A percentile compares a stretch with the other conserved stretches of the same genome.
phyloP scores from a whole-genome alignment of 1,284 basidiomycete genomes.

The Pseudozyma sp. region DNA sequence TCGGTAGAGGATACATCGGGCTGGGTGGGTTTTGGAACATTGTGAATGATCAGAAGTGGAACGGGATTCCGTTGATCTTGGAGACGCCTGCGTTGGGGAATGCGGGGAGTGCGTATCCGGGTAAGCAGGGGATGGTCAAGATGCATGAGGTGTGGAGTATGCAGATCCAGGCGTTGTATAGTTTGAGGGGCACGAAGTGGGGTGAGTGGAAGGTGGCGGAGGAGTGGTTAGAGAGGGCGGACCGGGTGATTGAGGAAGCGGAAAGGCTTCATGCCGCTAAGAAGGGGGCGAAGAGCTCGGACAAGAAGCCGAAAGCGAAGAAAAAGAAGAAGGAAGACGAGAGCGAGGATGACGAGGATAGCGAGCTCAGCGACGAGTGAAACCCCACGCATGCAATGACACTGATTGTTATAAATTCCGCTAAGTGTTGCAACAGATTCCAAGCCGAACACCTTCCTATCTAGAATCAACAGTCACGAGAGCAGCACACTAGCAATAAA shows the following conservation, averaged over 20 bases:
- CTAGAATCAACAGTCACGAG: background rate
- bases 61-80: constrained; percentile 80
- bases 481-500: background rate
- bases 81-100: constrained; percentile 75
- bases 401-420: too few relatives aligned
- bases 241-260: constrained; percentile 16
- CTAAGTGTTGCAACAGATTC: too few relatives aligned
- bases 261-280: constrained; percentile 13
- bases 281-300: background rate
- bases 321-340: constrained; percentile 8
- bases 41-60: constrained; percentile 77
- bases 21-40: constrained; percentile 77
- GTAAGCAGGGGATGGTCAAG: constrained; percentile 39
- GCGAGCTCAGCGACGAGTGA: constrained; percentile 23
- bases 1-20: constrained; percentile 81
- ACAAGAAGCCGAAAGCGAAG: constrained; percentile 13
- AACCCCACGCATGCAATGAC: background rate
- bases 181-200: constrained; percentile 65
- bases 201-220: constrained; percentile 33
- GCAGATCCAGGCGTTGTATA: constrained; percentile 70
- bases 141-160: constrained; percentile 76
- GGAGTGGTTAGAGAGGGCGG: constrained; percentile 24
- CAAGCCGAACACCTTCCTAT: background rate
- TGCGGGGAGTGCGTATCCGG: constrained; percentile 18
- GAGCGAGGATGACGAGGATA: constrained; percentile 10